These are phyloP conservation scores for Canavalia gladiata DNA, from an alignment of 306 rosid species.

Conservation along the genomic window DNA sequence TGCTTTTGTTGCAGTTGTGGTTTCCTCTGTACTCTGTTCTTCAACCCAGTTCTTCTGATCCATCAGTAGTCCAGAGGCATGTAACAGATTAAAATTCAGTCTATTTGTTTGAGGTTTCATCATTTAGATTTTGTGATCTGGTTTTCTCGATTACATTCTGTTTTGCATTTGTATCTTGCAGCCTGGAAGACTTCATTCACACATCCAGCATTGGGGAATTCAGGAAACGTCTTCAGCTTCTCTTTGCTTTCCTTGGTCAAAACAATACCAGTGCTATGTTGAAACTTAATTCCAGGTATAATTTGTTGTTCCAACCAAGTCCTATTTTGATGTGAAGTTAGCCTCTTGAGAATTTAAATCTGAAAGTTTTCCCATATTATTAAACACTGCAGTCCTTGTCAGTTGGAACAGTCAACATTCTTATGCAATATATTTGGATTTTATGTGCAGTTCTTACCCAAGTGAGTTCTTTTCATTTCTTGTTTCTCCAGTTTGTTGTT, in stretches of 20 bases:
- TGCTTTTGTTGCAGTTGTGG: conserved; percentile 77
- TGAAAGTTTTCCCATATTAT: conserved; percentile 16
- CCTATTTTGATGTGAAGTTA: conserved; percentile 19
- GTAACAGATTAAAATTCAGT: conserved; percentile 30
- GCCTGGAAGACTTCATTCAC: conserved; percentile 86
- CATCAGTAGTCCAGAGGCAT: conserved; percentile 67
- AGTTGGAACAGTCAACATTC: conserved; percentile 55
- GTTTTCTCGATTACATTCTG: conserved; percentile 37
- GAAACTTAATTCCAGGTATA: conserved; percentile 62
- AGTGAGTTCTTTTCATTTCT: conserved; percentile 61
- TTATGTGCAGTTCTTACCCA: conserved; percentile 86
- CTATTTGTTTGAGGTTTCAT: conserved; percentile 24
- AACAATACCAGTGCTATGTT: conserved; percentile 58
- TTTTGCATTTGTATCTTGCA: conserved; percentile 51
- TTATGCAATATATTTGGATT: conserved; percentile 86
- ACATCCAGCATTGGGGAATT: conserved; percentile 94
- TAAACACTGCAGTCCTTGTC: conserved; percentile 59
- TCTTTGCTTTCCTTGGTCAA: conserved; percentile 90
- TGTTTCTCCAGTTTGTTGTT: conserved; percentile 11
- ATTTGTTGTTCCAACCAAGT: conserved; percentile 27
- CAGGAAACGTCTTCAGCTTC: conserved; percentile 86
- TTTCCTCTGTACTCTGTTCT: conserved; percentile 85
- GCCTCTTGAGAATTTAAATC: conserved; percentile 12
- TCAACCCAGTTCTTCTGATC: conserved; percentile 45
- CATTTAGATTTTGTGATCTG: background rate